Percentiles rank a stretch among this genome's conserved stretches.
Evolutionary conservation across 768 basidiomycete genomes (phyloP).

Genomic region (Mycena albidolilacea): DNA sequence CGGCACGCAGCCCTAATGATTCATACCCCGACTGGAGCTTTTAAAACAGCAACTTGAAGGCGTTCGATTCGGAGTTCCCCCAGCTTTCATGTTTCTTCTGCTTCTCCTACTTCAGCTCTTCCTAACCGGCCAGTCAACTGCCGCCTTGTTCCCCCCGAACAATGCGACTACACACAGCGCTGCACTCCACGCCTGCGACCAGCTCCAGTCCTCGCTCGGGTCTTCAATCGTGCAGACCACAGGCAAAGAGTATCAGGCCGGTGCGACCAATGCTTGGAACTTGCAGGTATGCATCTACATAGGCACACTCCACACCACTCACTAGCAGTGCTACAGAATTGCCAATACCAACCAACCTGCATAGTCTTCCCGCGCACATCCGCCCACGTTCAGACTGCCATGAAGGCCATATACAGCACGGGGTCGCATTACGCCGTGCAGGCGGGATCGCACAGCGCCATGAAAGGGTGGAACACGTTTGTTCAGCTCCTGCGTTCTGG

Average conservation of each 20-base stretch:
- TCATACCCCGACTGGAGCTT: not conserved
- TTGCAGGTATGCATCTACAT: not conserved
- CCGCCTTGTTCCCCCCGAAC: slow-evolving; percentile 17
- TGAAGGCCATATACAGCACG: not conserved
- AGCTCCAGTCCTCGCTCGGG: slow-evolving; percentile 26
- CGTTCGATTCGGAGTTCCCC: no score
- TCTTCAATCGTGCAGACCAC: slow-evolving; percentile 27
- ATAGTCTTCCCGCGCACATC: not conserved
- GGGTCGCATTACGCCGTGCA: not conserved
- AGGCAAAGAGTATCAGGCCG: slow-evolving; percentile 25
- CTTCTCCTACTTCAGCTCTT: not conserved
- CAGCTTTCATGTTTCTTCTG: not conserved
- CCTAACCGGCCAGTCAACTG: not conserved
- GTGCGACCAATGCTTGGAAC: slow-evolving; percentile 39
- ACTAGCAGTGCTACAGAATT: slow-evolving; percentile 28
- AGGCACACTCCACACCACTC: not conserved
- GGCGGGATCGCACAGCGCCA: not conserved
- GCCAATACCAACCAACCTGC: slow-evolving; percentile 29
- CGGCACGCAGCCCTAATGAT: no score
- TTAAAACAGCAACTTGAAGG: not conserved
- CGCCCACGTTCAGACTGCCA: not conserved
- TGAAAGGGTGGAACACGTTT: not conserved
- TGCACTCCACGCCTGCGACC: slow-evolving; percentile 25
- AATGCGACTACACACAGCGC: slow-evolving; percentile 16
- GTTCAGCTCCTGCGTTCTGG: no score